Evolutionary conservation across 345 rosid species (phyloP), one percentile per base, ranked within the genome.

Genomic region (Lepidium africanum): DNA sequence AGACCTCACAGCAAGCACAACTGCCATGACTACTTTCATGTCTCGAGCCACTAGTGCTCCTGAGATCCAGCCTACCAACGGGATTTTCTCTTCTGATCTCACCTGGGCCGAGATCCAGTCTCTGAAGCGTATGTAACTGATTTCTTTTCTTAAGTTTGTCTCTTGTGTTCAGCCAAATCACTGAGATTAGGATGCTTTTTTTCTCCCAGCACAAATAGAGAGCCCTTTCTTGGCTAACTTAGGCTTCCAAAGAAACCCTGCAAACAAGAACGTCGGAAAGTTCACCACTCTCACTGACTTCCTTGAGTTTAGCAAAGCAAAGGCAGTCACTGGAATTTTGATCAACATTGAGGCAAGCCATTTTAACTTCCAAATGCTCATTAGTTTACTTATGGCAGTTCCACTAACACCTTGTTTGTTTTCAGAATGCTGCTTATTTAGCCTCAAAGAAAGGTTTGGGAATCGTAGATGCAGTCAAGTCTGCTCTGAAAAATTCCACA

Each of bases 391-490:
- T 21, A 4, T 25, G 3, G 27, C 27, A 25, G n/a, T n/a, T n/a
- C 2, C 10, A 9, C 11, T 63, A 48, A 75, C 10, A 10, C 10
- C 2, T 33, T 47, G 2, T 23, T 54, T 19, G 10, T 35, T 36
- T 16, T 71, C 86, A 93, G 98, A 84, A 88, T 59, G 96, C 93
- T 39, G 87, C 94, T 65, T 93, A 81, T 82, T 81, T 93, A n/a
- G 97, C 97, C 46, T 81, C 96, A 10, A 83, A 92, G 71, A 83
- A 81, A 76, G 93, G 96, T 12, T 82, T 87, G 3, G 90, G 79
- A 73, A 52, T 90, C 7, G 79, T 92, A 54, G 80, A 73, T 9
- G 49, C 81, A 0, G 86, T 84, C 7, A 77, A 55, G 59, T 76
- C 75, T 38, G 85, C 90, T 71, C 64, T 92, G 53, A 77, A 71